Percentiles rank a stretch among this genome's conserved stretches.
Conservation (phyloP, 2,329 filamentous ascomycete species). For the Didymella arachidicola region DNA sequence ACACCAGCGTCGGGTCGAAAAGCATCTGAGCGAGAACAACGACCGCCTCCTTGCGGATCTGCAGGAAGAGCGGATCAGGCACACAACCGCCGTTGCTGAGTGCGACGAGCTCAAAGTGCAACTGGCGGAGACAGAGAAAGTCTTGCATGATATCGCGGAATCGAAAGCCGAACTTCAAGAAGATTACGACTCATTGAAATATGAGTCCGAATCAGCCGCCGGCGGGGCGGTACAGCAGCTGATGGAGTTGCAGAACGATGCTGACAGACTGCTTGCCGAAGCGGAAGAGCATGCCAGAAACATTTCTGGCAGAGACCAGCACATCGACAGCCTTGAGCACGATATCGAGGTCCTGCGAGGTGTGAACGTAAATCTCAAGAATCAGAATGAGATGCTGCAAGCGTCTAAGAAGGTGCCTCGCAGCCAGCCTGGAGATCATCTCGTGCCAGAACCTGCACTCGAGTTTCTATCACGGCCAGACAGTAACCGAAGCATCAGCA, state of each 20-base stretch:
- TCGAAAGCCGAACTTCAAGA: not conserved
- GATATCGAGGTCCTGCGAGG: not conserved
- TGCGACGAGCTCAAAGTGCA: not conserved
- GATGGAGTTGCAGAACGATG: not conserved
- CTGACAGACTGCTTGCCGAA: not conserved
- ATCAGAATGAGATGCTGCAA: not conserved
- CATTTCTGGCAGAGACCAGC: not conserved
- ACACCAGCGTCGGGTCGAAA: no score
- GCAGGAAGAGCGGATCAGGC: not conserved
- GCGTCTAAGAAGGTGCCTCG: not conserved
- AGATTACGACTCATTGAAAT: not conserved
- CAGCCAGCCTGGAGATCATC: not conserved
- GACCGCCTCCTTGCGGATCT: slow-evolving; percentile 1
- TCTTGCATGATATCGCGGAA: not conserved
- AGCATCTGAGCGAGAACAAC: not conserved
- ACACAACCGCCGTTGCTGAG: not conserved
- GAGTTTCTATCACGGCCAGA: not conserved
- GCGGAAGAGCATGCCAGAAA: not conserved
- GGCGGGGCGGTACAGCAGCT: not conserved
- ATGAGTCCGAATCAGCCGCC: not conserved
- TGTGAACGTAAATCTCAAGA: not conserved
- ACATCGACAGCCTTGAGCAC: slow-evolving; percentile 2
- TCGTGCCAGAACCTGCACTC: not conserved
- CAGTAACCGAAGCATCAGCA: not conserved
- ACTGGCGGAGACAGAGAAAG: not conserved